Percentiles rank a stretch among this genome's conserved stretches.
Evolutionary conservation across 176 grass and related monocot genomes (phyloP).

Genomic region (Phoenix dactylifera): DNA sequence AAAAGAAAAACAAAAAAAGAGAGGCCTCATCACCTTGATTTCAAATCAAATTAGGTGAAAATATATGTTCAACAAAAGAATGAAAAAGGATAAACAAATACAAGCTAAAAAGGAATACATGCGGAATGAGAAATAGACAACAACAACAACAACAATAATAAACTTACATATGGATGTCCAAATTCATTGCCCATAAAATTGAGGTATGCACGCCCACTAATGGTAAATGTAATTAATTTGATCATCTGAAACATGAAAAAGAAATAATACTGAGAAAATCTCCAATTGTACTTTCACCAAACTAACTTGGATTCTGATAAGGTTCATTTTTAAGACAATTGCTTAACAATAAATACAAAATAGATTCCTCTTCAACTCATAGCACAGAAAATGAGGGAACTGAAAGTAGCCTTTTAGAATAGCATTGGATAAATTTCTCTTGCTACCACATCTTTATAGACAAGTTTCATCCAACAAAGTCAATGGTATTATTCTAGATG

Average conservation of each 20-base stretch:
- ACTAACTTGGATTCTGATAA: no score
- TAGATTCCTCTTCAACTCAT: no score
- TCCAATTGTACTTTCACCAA: no score
- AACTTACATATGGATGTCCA: conserved; percentile 78
- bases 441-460: no score
- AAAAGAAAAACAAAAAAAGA: conserved; percentile 15
- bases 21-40: conserved; percentile 2
- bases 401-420: no score
- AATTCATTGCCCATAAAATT: conserved; percentile 99
- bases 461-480: no score
- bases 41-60: neutral
- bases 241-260: conserved; percentile 62
- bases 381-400: no score
- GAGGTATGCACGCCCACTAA: conserved; percentile 60
- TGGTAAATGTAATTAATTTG: conserved; percentile 87
- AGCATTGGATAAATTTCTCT: no score
- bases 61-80: conserved; percentile 6
- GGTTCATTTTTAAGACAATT: no score
- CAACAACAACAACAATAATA: neutral
- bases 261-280: conserved; percentile 1
- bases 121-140: neutral
- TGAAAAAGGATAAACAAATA: neutral
- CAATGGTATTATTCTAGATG: no score
- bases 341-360: no score
- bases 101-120: no score